Percentiles rank a stretch among this genome's conserved stretches.
Evolutionary conservation across 164 flowering plant species (phyloP).

Genomic region (Annona squamosa): DNA sequence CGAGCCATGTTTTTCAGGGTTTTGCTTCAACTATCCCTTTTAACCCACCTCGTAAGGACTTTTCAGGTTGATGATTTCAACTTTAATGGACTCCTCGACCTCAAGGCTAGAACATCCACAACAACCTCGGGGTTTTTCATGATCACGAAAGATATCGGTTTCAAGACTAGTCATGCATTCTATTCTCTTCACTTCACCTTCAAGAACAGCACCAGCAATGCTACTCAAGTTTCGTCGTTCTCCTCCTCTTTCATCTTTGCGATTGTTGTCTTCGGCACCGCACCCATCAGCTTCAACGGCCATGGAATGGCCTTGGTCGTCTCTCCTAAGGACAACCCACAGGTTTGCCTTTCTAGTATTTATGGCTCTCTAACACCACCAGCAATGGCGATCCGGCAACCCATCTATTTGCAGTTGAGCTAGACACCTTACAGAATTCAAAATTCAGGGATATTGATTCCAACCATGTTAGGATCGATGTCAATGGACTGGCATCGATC

Average conservation of each 20-base stretch:
- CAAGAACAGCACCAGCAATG: constrained; percentile 17
- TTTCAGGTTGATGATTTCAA: no score
- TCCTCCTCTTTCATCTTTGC: constrained; percentile 48
- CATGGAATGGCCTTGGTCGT: constrained; percentile 58
- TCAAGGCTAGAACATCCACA: no score
- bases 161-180: constrained; percentile 51
- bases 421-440: constrained; percentile 53
- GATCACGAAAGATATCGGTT: no score
- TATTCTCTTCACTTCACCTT: constrained; percentile 33
- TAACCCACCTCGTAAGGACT: no score
- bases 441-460: constrained; percentile 51
- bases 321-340: constrained; percentile 18
- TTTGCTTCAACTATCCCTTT: no score
- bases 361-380: constrained; percentile 44
- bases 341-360: constrained; percentile 43
- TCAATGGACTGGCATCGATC: constrained; percentile 47
- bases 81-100: no score
- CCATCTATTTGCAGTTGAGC: constrained; percentile 58
- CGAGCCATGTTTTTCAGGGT: no score
- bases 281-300: constrained; percentile 30
- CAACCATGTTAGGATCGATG: constrained; percentile 69
- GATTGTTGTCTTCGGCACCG: constrained; percentile 36
- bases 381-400: constrained; percentile 31
- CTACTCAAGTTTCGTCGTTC: constrained; percentile 27
- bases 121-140: no score